A percentile compares a stretch with the other conserved stretches of the same genome.
These are phyloP conservation scores for Ajuga reptans DNA, from an alignment of 305 asterid species.

Conservation along the genomic window DNA sequence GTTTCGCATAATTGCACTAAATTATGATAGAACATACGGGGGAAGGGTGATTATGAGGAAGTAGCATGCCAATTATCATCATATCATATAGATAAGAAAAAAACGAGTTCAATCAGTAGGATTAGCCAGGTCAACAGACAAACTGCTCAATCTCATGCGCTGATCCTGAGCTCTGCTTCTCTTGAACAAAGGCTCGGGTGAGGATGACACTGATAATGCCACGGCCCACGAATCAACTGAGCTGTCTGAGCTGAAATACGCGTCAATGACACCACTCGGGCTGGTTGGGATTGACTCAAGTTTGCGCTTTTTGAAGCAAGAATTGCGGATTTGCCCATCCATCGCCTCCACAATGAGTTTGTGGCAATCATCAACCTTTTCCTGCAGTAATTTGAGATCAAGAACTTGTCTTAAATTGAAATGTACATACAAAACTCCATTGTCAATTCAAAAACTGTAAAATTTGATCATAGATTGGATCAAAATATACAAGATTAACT, in stretches of 20 bases:
- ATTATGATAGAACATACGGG: constrained; percentile 35
- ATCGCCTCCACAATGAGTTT: constrained; percentile 42
- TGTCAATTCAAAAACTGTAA: not conserved
- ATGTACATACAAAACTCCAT: not conserved
- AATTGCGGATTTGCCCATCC: constrained; percentile 27
- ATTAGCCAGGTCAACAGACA: constrained; percentile 35
- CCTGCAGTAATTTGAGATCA: constrained; percentile 37
- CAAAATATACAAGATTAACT: not conserved
- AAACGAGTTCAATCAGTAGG: constrained; percentile 34
- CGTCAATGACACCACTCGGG: constrained; percentile 80
- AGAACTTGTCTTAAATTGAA: constrained; percentile 2
- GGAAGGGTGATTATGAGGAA: constrained; percentile 31
- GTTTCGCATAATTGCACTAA: constrained; percentile 36
- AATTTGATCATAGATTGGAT: not conserved
- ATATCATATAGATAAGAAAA: constrained; percentile 33
- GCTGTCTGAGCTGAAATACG: constrained; percentile 73
- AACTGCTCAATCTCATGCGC: constrained; percentile 41
- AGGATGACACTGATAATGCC: constrained; percentile 38
- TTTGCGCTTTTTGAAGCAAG: constrained; percentile 47
- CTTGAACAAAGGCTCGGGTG: constrained; percentile 59
- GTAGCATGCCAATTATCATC: constrained; percentile 43
- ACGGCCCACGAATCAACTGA: constrained; percentile 77
- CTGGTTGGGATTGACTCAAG: constrained; percentile 47
- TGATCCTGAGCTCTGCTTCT: constrained; percentile 52
- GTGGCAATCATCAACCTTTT: constrained; percentile 44